Evolutionary conservation across 768 basidiomycete genomes (phyloP), one percentile per base, ranked within the genome.

Genomic region (Rubroboletus pulcherrimus): DNA sequence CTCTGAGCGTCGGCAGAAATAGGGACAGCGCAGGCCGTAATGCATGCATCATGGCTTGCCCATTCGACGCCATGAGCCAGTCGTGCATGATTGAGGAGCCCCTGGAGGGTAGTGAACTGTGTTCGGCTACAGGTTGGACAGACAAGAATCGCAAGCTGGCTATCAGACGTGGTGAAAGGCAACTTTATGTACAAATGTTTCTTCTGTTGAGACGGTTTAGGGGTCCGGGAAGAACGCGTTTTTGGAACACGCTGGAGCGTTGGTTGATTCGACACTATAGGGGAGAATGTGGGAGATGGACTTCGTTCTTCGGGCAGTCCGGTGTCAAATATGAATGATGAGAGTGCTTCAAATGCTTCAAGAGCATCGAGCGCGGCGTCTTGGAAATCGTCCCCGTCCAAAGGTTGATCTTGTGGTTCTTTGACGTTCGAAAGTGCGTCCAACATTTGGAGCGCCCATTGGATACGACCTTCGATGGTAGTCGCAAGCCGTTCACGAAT

Each of bases 81-180:
- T 17, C 81, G 78, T 39, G 76, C 78, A 60, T 81, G 80, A 49
- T 81, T 81, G 30, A 82, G 67, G 38, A 82, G 70, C 12, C 80
- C 80, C 55, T 81, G 80, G 7, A 82, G 71, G 26, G 72, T 80
- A 24, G 77, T 78, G 60, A 81, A 80, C 45, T 82, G 77, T 7
- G 71, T 73, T 21, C 80, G 75, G 9, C 61, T 44, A 56, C 80
- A 81, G 49, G 73, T 75, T 0, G 75, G 71, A 61, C 80, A 81
- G 5, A 62, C 66, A 37, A 81, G 73, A 44, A 72, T 55, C 5
- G 63, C 67, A 19, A 74, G 55, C 29, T 73, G 68, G 19, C 62
- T 66, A 24, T 64, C 64, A 14, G 65, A 69, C 4, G 67, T 49
- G 35, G 63, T 56, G 43, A 75, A 57, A 29, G 65, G 55, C 3